Evolutionary conservation across 208 protist genomes (phyloP).

Genomic region (Trypanosomatidae sp.): DNA sequence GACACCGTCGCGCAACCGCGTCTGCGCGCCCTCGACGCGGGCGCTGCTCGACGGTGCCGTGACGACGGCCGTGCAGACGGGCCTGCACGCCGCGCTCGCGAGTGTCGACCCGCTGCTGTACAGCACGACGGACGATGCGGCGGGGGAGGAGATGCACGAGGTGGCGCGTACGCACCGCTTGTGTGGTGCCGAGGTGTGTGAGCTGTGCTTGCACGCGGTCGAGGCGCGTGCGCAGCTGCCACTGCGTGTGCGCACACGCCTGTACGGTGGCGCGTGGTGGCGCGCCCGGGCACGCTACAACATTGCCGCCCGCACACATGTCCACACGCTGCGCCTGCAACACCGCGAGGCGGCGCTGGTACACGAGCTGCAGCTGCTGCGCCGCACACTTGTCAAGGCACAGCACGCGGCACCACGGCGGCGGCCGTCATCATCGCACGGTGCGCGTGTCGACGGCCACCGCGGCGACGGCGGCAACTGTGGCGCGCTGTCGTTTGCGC

Average conservation of each 20-base stretch:
- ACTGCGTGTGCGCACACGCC: slow-evolving; percentile 2
- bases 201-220: slow-evolving; percentile 45
- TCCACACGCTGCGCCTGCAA: slow-evolving; percentile 49
- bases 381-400: no score
- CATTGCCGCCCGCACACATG: slow-evolving; percentile 38
- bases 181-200: slow-evolving; percentile 37
- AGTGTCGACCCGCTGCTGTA: slow-evolving; percentile 94
- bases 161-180: slow-evolving; percentile 25
- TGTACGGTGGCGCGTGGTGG: slow-evolving; percentile 42
- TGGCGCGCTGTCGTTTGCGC: no score
- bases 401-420: no score
- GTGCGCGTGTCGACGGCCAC: no score
- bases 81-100: slow-evolving; percentile 92
- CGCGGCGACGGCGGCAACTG: no score
- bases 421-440: no score
- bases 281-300: slow-evolving; percentile 28
- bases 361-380: slow-evolving; percentile 59
- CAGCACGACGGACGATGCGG: slow-evolving; percentile 48
- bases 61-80: slow-evolving; percentile 75
- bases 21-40: slow-evolving; percentile 7
- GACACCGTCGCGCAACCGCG: slow-evolving; percentile 92
- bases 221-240: background rate
- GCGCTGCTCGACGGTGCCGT: slow-evolving; percentile 79
- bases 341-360: slow-evolving; percentile 31
- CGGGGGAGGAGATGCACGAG: slow-evolving; percentile 44